Base-by-base conservation (phyloP, 768 basidiomycete species). In the Fomitopsis pulvina region DNA sequence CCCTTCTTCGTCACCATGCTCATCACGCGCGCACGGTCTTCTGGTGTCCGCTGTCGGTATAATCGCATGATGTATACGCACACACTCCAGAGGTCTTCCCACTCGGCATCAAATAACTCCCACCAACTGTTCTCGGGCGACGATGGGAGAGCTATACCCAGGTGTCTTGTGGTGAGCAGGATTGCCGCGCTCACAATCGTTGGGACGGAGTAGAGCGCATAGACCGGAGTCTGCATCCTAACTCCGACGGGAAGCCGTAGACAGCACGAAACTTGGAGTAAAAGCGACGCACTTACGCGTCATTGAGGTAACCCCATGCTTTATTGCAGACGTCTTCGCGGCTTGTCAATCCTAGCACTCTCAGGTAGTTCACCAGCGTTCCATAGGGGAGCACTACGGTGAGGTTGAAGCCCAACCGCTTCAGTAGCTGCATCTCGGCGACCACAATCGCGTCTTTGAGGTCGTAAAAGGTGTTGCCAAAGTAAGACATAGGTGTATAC, bases 381-480 rank as follows among this genome's bases (percentile, higher is more conserved):
- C 87, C 92, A 57, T 98, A 98, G 2, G 95, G 93, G 27, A 97
- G 72, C 10, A 91, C 87, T 40, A 95, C 89, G 58, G 90, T 85
- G 34, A 95, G 90, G 60, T 97, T 89, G 71, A 98, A 99, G 1
- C 91, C 95, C 10, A 99, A 77, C 21, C 95, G 78, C 67, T 99
- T 99, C 56, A 99, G 75, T 20, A 98, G 79, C 64, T 99, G 96
- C 92, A 98, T 98, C 68, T 99, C 96, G 1, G 87, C 83, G 12
- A 94, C 86, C 20, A 97, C 92, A 43, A 97, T 72, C 6, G 88
- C 85, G 62, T 99, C 96, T 63, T 95, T 97, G 66, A 92, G 75
- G 54, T 94, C 90, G 71, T 97, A 97, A 61, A 95, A 98, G 2
- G 82, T 84, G 59, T 77, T 78, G 12, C 88, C 83, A 64, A 90